phyloP scores from a whole-genome alignment of 176 grass and related monocot genomes.

The Oryza meridionalis region DNA sequence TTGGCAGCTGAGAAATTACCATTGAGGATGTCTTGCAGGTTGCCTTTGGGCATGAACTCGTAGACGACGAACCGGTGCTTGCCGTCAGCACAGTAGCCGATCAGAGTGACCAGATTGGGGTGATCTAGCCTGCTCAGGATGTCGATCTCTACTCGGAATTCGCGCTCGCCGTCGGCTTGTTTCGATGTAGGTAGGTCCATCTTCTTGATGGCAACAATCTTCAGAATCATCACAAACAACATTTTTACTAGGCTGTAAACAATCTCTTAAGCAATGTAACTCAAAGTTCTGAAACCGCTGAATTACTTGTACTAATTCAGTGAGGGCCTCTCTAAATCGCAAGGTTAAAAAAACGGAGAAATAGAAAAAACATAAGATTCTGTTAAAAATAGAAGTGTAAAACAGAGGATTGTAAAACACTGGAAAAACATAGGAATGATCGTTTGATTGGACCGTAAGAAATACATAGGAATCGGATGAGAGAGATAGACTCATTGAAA shows the following conservation, averaged over 20 bases:
- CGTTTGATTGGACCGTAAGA: too few species aligned
- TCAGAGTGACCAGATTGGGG: slow-evolving; percentile 83
- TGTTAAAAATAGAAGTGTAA: too few species aligned
- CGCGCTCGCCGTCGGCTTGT: slow-evolving; percentile 84
- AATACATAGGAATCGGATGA: too few species aligned
- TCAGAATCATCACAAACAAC: not conserved
- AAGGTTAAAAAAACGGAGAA: too few species aligned
- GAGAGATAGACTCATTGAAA: too few species aligned
- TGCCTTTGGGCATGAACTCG: slow-evolving; percentile 93
- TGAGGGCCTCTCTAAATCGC: too few species aligned
- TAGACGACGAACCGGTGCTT: slow-evolving; percentile 96
- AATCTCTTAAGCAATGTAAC: not conserved
- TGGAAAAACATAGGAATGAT: too few species aligned
- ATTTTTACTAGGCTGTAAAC: not conserved
- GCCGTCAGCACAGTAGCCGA: slow-evolving; percentile 96
- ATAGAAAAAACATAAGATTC: too few species aligned
- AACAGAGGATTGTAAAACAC: too few species aligned
- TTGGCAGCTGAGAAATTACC: slow-evolving; percentile 30
- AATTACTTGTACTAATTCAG: not conserved
- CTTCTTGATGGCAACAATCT: slow-evolving; percentile 97
- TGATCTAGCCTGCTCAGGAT: slow-evolving; percentile 94
- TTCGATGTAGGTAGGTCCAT: slow-evolving; percentile 80
- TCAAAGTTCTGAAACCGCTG: not conserved
- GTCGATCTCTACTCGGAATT: slow-evolving; percentile 98
- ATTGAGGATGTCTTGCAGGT: slow-evolving; percentile 85